Conservation (phyloP, 805 yeast species). For the Kodamaea restingae region DNA sequence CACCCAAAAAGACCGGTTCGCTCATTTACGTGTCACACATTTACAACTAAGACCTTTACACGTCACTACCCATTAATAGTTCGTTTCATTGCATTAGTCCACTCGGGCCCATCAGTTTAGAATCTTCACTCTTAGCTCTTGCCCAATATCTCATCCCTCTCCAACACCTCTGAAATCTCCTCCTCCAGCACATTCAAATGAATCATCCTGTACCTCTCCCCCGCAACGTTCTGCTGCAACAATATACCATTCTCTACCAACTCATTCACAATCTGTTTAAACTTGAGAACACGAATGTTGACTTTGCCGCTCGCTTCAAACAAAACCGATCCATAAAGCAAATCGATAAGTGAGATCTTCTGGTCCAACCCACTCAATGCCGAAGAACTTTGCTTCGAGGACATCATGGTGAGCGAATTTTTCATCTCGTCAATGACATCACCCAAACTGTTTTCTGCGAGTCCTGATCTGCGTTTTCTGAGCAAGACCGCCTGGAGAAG, state of each 20-base stretch:
- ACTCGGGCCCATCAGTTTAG: no score
- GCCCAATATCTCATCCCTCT: not conserved
- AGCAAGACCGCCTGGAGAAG: slow-evolving; percentile 65
- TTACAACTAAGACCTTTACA: no score
- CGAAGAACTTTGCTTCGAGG: slow-evolving; percentile 20
- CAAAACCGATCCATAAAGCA: slow-evolving; percentile 25
- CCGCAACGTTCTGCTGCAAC: slow-evolving; percentile 59
- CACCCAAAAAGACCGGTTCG: no score
- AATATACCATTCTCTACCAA: slow-evolving; percentile 77
- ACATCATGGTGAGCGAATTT: slow-evolving; percentile 43
- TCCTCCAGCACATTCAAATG: slow-evolving; percentile 68
- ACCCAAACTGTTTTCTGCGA: slow-evolving; percentile 68
- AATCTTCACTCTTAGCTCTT: no score
- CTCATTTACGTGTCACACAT: no score
- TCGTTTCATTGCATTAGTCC: no score
- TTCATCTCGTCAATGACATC: slow-evolving; percentile 76
- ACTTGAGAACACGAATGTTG: slow-evolving; percentile 52
- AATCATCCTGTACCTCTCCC: slow-evolving; percentile 64
- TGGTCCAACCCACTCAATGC: slow-evolving; percentile 16
- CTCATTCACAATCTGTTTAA: slow-evolving; percentile 60
- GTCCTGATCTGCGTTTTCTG: slow-evolving; percentile 61
- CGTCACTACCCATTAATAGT: no score
- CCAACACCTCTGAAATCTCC: slow-evolving; percentile 48
- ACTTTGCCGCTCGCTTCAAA: slow-evolving; percentile 9
- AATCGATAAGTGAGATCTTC: slow-evolving; percentile 26